Conservation (phyloP, 2,329 filamentous ascomycete genomes). For the Bertia moriformis region DNA sequence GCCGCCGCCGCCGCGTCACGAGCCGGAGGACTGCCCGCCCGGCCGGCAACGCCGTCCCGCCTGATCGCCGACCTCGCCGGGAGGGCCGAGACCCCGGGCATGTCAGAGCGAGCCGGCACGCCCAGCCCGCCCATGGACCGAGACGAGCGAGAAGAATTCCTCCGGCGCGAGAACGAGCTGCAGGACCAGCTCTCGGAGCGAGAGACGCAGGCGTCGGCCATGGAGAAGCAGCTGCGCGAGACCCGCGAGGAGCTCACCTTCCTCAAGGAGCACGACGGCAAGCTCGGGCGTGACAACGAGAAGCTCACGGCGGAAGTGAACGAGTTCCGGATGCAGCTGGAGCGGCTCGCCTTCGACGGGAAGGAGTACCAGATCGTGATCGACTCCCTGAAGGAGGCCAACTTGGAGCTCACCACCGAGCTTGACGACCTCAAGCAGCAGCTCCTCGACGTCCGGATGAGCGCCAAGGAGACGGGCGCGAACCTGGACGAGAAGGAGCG, state of each 20-base stretch:
- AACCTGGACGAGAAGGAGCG: slow-evolving; percentile 96
- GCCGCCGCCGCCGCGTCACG: no score
- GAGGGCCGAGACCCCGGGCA: slow-evolving; percentile 44
- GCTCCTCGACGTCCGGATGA: slow-evolving; percentile 90
- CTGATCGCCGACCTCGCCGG: slow-evolving; percentile 36
- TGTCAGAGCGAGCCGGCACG: slow-evolving; percentile 73
- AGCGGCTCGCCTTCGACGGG: slow-evolving; percentile 87
- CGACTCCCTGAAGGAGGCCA: slow-evolving; percentile 92
- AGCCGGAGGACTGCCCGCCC: slow-evolving; percentile 27
- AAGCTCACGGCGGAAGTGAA: slow-evolving; percentile 73
- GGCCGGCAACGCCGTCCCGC: slow-evolving; percentile 45
- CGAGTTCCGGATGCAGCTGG: slow-evolving; percentile 89
- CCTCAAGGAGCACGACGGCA: slow-evolving; percentile 73
- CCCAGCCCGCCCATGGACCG: slow-evolving; percentile 82
- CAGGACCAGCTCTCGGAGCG: slow-evolving; percentile 92
- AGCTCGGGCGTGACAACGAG: slow-evolving; percentile 80
- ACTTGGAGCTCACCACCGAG: slow-evolving; percentile 78
- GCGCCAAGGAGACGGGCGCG: slow-evolving; percentile 79
- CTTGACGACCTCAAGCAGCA: slow-evolving; percentile 93
- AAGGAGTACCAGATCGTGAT: slow-evolving; percentile 96
- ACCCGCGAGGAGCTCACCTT: slow-evolving; percentile 74
- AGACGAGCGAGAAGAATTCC: slow-evolving; percentile 90
- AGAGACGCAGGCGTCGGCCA: slow-evolving; percentile 64
- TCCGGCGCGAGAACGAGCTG: slow-evolving; percentile 87
- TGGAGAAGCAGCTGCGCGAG: slow-evolving; percentile 69